Percentiles rank a stretch among this genome's conserved stretches.
phyloP scores from a whole-genome alignment of 805 yeast species.

The Kodamaea kaohsiungensis region DNA sequence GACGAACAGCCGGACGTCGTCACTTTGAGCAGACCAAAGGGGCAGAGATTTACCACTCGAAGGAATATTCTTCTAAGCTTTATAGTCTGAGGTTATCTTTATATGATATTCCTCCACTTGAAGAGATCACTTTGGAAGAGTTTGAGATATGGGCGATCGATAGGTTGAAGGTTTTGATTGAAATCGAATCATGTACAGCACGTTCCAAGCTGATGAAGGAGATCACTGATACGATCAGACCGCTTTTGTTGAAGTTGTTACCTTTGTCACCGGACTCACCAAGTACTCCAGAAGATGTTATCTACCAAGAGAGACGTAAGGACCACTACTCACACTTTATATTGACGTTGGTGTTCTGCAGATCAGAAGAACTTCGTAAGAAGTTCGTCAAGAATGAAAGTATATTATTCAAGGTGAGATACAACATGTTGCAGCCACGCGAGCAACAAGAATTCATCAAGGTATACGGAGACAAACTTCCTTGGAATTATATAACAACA shows the following conservation, averaged over 20 bases:
- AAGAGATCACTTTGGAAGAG: conserved; percentile 87
- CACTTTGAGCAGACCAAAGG: conserved; percentile 50
- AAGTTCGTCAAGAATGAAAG: conserved; percentile 80
- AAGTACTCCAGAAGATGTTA: conserved; percentile 33
- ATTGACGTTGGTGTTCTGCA: conserved; percentile 84
- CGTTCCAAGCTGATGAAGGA: conserved; percentile 67
- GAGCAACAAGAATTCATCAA: conserved; percentile 77
- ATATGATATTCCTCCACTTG: conserved; percentile 74
- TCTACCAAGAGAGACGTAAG: conserved; percentile 67
- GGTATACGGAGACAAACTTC: conserved; percentile 52
- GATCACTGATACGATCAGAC: conserved; percentile 62
- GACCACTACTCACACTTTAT: conserved; percentile 94
- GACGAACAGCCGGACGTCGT: conserved; percentile 72
- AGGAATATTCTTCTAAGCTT: conserved; percentile 28
- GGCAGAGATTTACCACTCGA: conserved; percentile 27
- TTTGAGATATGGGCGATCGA: conserved; percentile 97
- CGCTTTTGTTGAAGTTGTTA: conserved; percentile 60
- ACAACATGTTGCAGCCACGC: conserved; percentile 54
- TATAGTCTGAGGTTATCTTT: conserved; percentile 69
- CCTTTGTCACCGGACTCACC: conserved; percentile 54
- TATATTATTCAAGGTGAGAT: conserved; percentile 72
- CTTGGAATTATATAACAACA: conserved; percentile 66
- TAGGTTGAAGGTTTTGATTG: conserved; percentile 77
- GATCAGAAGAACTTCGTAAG: conserved; percentile 77
- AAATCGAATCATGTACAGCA: conserved; percentile 73